phyloP scores from a whole-genome alignment of 2,329 filamentous ascomycete genomes.

The Beauveria asiatica region DNA sequence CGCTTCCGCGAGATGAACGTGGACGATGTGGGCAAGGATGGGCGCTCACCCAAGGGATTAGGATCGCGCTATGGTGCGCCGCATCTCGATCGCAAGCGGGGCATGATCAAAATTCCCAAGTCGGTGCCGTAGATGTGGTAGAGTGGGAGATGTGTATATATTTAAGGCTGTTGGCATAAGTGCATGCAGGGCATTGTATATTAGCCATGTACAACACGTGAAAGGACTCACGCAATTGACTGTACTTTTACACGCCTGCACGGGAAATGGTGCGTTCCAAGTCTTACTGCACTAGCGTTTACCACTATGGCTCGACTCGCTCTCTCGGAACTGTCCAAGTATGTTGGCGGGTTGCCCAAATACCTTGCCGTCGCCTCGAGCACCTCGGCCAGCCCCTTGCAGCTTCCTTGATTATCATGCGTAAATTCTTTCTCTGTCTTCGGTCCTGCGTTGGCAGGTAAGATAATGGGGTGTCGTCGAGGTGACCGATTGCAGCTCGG shows the following conservation, averaged over 20 bases:
- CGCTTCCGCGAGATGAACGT: constrained; percentile 52
- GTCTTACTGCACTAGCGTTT: no score
- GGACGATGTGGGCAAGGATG: constrained; percentile 46
- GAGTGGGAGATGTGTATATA: background rate
- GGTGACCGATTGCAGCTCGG: no score
- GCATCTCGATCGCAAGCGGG: constrained; percentile 52
- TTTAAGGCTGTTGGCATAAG: background rate
- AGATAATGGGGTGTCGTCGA: no score
- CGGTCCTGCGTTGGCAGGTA: no score
- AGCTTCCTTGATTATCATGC: no score
- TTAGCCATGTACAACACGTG: constrained; percentile 3
- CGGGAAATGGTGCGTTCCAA: no score
- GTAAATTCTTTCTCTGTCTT: no score
- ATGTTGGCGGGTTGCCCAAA: no score
- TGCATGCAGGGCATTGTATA: constrained; percentile 6
- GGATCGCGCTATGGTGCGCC: constrained; percentile 59
- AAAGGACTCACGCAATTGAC: background rate
- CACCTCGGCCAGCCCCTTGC: no score
- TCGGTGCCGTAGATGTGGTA: constrained; percentile 39
- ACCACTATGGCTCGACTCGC: no score
- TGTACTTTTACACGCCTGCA: background rate
- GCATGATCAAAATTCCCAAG: constrained; percentile 60
- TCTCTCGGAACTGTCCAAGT: no score
- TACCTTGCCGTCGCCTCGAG: no score
- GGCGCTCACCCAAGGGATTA: constrained; percentile 41